Conservation (phyloP, 345 rosid genomes). For the Bruguiera gymnorhiza region DNA sequence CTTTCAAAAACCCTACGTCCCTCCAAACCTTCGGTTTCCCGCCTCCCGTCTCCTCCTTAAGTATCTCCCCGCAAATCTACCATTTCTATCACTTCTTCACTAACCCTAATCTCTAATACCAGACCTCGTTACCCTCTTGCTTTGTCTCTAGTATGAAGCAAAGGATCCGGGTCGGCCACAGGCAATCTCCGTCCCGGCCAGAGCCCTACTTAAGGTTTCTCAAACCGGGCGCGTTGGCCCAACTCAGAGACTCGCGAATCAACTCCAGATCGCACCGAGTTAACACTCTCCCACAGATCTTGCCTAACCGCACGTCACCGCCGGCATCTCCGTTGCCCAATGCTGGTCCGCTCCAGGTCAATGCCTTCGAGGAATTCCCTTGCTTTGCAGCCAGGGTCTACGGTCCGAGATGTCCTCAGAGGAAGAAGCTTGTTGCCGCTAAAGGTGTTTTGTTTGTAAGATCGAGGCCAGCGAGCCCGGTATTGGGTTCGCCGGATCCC, state of each 20-base stretch:
- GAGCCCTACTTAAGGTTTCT: conserved; percentile 41
- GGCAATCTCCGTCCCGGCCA: neutral
- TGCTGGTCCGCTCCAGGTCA: neutral
- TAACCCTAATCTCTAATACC: neutral
- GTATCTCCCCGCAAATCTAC: neutral
- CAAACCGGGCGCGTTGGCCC: conserved; percentile 55
- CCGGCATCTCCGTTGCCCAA: conserved; percentile 12
- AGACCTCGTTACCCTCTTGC: neutral
- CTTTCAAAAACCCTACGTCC: neutral
- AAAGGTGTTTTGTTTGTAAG: conserved; percentile 28
- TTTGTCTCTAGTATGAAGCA: conserved; percentile 25
- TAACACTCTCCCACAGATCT: conserved; percentile 22
- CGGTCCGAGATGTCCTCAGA: conserved; percentile 41
- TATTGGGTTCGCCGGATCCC: conserved; percentile 29
- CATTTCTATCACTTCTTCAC: neutral
- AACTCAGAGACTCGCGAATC: conserved; percentile 47
- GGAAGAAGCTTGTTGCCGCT: conserved; percentile 49
- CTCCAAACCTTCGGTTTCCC: neutral
- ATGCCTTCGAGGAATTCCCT: conserved; percentile 18
- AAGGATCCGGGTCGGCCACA: conserved; percentile 11
- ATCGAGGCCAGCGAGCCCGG: conserved; percentile 20
- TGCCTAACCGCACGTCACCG: conserved; percentile 1
- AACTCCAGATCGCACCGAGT: conserved; percentile 41
- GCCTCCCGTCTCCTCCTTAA: neutral
- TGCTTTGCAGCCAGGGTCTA: conserved; percentile 29